A percentile compares a stretch with the other conserved stretches of the same genome.
Conservation (phyloP, 148 eudicot species). For the Nyssa sinensis region DNA sequence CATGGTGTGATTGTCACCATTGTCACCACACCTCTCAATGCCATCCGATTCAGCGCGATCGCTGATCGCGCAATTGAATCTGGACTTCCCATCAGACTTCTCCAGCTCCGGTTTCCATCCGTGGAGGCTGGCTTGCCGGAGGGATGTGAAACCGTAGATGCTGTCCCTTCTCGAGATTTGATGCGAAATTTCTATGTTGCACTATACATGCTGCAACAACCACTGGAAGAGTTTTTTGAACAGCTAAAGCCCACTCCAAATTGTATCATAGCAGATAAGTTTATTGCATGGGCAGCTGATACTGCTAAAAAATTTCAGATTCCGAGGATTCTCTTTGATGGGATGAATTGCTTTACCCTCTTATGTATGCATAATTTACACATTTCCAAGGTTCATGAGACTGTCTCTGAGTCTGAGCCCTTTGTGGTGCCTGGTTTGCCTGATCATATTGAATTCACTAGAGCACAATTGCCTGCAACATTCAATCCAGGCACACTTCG, state of each 20-base stretch:
- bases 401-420: not conserved
- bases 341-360: not conserved
- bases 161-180: conserved; percentile 24
- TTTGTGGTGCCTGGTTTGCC: conserved; percentile 25
- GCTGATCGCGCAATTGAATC: conserved; percentile 18
- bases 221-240: conserved; percentile 24
- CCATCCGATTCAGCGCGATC: conserved; percentile 20
- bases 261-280: conserved; percentile 42
- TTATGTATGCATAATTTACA: not conserved
- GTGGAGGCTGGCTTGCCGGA: conserved; percentile 33
- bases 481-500: not conserved
- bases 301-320: not conserved
- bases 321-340: not conserved
- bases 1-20: conserved; percentile 31
- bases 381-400: conserved; percentile 7
- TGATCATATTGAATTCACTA: conserved; percentile 18
- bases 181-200: conserved; percentile 21
- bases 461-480: not conserved
- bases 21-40: conserved; percentile 42
- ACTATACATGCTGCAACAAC: conserved; percentile 20
- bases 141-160: conserved; percentile 37
- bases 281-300: conserved; percentile 35
- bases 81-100: conserved; percentile 22
- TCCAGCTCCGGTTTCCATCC: conserved; percentile 30
- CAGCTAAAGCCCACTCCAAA: conserved; percentile 29